These are phyloP conservation scores for Diospyros kaki DNA, from an alignment of 148 eudicot genomes.

Conservation along the genomic window DNA sequence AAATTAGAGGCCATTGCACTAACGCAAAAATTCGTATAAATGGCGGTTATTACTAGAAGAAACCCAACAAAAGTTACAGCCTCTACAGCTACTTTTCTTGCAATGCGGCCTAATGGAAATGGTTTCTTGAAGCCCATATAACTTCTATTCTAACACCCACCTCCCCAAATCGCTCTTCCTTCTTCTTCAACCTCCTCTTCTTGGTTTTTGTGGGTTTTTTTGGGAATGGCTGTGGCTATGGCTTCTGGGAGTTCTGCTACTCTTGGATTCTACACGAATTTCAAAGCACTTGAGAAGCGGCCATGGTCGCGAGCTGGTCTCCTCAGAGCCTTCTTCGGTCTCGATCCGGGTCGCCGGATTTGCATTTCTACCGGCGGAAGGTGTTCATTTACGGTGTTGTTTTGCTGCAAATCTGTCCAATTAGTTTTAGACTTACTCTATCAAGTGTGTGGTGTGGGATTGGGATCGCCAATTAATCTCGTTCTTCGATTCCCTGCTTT, in stretches of 20 bases:
- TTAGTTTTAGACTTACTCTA: background rate
- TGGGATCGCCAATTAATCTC: background rate
- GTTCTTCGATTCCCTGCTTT: background rate
- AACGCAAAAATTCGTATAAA: constrained; percentile 1
- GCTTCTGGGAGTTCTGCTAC: constrained; percentile 47
- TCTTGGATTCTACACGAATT: constrained; percentile 22
- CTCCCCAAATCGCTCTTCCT: constrained; percentile 12
- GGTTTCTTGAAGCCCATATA: constrained; percentile 18
- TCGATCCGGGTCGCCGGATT: constrained; percentile 33
- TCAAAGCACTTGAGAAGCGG: constrained; percentile 39
- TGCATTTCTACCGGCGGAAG: constrained; percentile 38
- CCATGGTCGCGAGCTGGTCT: constrained; percentile 25
- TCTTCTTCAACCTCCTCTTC: constrained; percentile 11
- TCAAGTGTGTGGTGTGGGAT: background rate
- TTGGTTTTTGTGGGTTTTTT: constrained; percentile 10
- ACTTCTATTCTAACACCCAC: constrained; percentile 9
- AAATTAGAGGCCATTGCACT: background rate
- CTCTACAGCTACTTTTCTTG: background rate
- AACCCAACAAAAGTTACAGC: background rate
- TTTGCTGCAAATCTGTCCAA: background rate
- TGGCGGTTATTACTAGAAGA: constrained; percentile 33
- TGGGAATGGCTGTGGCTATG: constrained; percentile 68
- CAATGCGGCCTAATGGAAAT: background rate
- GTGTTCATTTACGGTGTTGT: constrained; percentile 20
- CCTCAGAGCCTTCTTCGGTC: constrained; percentile 32